These are phyloP conservation scores for Aspergillus taichungensis DNA, from an alignment of 495 filamentous ascomycete genomes.

Conservation along the genomic window DNA sequence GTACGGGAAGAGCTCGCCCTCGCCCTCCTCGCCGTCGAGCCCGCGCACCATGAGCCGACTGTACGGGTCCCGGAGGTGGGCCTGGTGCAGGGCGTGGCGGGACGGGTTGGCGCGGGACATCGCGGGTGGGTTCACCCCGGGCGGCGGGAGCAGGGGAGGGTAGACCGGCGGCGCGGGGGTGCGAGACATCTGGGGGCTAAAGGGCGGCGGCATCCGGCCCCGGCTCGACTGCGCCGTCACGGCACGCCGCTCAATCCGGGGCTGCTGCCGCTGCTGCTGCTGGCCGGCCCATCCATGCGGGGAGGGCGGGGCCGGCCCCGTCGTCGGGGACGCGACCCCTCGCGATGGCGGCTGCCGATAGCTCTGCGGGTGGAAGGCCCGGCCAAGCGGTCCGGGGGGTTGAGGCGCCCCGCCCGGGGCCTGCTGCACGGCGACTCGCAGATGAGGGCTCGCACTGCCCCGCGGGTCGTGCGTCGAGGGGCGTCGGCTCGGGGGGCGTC, in stretches of 20 bases:
- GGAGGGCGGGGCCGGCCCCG: too few species aligned
- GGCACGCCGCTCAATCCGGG: too few species aligned
- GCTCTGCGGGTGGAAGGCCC: not conserved
- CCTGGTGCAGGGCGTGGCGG: constrained; percentile 46
- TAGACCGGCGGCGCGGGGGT: not conserved
- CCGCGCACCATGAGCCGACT: constrained; percentile 22
- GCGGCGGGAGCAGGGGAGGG: constrained; percentile 24
- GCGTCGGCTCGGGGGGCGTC: not conserved
- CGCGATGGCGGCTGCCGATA: not conserved
- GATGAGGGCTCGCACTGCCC: not conserved
- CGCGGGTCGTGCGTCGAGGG: too few species aligned
- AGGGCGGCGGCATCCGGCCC: not conserved
- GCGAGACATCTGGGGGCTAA: not conserved
- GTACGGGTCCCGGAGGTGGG: constrained; percentile 45
- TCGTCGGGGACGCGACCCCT: too few species aligned
- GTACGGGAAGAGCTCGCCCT: constrained; percentile 36
- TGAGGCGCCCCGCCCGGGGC: not conserved
- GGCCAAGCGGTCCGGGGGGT: not conserved
- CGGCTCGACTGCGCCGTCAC: too few species aligned
- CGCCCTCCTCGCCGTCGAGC: constrained; percentile 6
- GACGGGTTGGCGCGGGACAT: constrained; percentile 36
- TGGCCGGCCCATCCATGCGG: too few species aligned
- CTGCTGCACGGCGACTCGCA: not conserved
- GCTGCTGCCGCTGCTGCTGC: too few species aligned
- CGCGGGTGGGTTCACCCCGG: constrained; percentile 21